phyloP scores from a whole-genome alignment of 2,329 filamentous ascomycete genomes.

The Orbilia quercus region DNA sequence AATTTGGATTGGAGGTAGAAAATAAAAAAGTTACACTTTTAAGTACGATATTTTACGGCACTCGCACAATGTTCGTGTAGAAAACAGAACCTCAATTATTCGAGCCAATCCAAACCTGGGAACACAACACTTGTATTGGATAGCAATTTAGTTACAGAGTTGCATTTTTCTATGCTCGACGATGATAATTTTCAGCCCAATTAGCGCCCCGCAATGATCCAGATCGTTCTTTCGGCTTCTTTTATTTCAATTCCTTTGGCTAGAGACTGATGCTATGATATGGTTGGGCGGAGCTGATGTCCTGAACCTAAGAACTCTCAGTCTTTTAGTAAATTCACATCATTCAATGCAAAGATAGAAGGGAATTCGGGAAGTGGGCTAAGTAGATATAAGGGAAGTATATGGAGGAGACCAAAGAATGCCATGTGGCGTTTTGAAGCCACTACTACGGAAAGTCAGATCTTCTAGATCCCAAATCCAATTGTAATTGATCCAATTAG shows the following conservation, averaged over 20 bases:
- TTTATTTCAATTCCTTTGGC: constrained; percentile 22
- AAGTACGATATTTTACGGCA: too few species aligned
- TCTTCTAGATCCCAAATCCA: too few species aligned
- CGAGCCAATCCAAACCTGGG: not conserved
- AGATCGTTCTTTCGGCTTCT: constrained; percentile 48
- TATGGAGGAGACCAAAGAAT: not conserved
- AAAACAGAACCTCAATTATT: too few species aligned
- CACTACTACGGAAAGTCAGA: too few species aligned
- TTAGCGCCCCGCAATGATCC: constrained; percentile 29
- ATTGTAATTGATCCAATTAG: constrained; percentile 16
- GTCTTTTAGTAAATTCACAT: constrained; percentile 37
- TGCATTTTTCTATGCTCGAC: constrained; percentile 27
- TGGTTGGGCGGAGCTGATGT: constrained; percentile 9
- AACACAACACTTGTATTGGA: not conserved
- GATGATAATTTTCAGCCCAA: constrained; percentile 25
- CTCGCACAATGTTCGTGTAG: not conserved
- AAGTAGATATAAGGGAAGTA: not conserved
- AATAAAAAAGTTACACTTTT: too few species aligned
- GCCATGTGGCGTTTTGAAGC: too few species aligned
- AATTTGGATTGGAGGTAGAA: too few species aligned
- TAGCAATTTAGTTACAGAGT: constrained; percentile 11
- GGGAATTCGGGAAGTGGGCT: not conserved
- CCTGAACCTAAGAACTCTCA: not conserved
- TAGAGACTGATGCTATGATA: constrained; percentile 8
- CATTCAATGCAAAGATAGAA: constrained; percentile 35